These are phyloP conservation scores for Metroxylon sagu DNA, from an alignment of 176 grass and related monocot species.

Conservation along the genomic window DNA sequence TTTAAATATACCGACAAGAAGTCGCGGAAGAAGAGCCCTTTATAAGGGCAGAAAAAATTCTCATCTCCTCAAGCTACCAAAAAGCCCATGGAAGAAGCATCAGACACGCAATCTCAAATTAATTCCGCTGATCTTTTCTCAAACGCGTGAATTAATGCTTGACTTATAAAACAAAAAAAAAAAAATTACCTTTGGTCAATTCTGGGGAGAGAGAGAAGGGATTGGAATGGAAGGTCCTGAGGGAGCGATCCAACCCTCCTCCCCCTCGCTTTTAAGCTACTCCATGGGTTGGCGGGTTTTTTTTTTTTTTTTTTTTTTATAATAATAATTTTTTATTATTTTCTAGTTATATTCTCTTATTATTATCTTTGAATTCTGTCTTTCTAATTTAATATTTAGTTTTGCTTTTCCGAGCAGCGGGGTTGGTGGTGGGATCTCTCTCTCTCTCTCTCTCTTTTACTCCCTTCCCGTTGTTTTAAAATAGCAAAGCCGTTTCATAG, in stretches of 20 bases:
- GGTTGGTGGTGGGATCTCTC: no score
- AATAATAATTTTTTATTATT: no score
- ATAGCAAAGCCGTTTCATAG: no score
- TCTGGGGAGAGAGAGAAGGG: neutral
- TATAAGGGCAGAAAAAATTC: slow-evolving; percentile 2
- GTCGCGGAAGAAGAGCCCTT: slow-evolving; percentile 8
- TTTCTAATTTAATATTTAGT: no score
- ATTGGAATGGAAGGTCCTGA: no score
- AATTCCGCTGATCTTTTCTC: neutral
- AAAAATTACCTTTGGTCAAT: slow-evolving; percentile 6
- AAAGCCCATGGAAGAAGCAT: neutral
- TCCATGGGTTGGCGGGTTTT: no score
- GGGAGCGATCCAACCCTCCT: no score
- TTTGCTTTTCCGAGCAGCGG: no score
- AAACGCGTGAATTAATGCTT: slow-evolving; percentile 2
- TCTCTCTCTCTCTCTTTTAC: no score
- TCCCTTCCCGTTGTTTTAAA: no score
- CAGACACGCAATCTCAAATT: neutral
- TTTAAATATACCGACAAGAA: neutral
- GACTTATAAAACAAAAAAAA: slow-evolving; percentile 1
- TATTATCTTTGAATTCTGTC: neutral
- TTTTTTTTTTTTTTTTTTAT: no score
- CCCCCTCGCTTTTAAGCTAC: no score
- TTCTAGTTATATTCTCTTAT: neutral
- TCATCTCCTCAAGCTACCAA: neutral